Evolutionary conservation across 306 rosid genomes (phyloP).

Genomic region (Datisca glomerata): DNA sequence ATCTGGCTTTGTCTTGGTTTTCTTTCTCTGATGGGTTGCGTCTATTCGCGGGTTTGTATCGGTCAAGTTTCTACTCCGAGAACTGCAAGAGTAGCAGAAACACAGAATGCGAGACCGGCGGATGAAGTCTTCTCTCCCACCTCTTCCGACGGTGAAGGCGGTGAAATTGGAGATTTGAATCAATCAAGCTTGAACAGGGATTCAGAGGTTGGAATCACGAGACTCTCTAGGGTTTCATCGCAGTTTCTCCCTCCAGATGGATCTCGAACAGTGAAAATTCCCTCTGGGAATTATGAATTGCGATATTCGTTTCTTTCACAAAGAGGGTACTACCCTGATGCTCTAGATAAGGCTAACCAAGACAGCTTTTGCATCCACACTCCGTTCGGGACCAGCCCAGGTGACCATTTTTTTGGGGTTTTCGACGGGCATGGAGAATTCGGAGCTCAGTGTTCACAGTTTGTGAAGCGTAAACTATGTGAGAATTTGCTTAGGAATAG

Average conservation of each 20-base stretch:
- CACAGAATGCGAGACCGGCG: constrained; percentile 21
- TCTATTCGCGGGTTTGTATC: constrained; percentile 73
- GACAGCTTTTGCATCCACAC: constrained; percentile 94
- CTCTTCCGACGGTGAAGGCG: constrained; percentile 29
- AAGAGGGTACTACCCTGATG: constrained; percentile 93
- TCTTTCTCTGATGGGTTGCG: constrained; percentile 62
- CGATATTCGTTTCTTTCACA: constrained; percentile 72
- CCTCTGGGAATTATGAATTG: constrained; percentile 48
- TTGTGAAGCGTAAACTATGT: constrained; percentile 65
- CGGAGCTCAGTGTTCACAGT: constrained; percentile 89
- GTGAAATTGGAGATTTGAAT: constrained; percentile 39
- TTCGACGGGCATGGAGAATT: constrained; percentile 95
- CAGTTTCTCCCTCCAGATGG: constrained; percentile 95
- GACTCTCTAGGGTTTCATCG: constrained; percentile 84
- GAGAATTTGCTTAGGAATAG: constrained; percentile 71
- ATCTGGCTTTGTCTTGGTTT: constrained; percentile 18
- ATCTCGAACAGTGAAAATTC: constrained; percentile 46
- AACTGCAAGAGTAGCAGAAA: constrained; percentile 31
- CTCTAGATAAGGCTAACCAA: constrained; percentile 93
- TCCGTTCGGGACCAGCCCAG: constrained; percentile 60
- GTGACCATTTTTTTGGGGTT: constrained; percentile 88
- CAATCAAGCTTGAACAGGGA: constrained; percentile 38
- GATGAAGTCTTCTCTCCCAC: constrained; percentile 26
- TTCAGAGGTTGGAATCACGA: constrained; percentile 61
- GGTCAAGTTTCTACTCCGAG: constrained; percentile 45